These are phyloP conservation scores for Pleurotus eryngii DNA, from an alignment of 768 basidiomycete species.

Conservation along the genomic window DNA sequence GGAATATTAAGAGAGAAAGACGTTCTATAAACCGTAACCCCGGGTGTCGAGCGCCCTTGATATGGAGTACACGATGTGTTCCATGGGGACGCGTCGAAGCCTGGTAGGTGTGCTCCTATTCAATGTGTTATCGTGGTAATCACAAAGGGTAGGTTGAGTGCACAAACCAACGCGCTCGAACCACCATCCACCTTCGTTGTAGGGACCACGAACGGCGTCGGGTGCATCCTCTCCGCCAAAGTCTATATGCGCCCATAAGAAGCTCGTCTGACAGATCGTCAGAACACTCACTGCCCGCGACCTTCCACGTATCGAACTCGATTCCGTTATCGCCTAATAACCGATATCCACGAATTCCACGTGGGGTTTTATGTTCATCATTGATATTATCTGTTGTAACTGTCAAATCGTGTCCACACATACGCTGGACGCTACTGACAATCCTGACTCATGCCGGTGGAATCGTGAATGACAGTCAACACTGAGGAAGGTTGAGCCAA, in stretches of 20 bases:
- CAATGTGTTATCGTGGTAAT: not conserved
- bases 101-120: conserved; percentile 55
- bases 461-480: conserved; percentile 32
- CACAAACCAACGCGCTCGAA: conserved; percentile 45
- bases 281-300: conserved; percentile 35
- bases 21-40: conserved; percentile 64
- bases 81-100: conserved; percentile 56
- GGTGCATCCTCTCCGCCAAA: conserved; percentile 41
- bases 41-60: conserved; percentile 43
- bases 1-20: conserved; percentile 54
- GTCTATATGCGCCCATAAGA: conserved; percentile 15
- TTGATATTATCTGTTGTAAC: conserved; percentile 26
- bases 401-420: not conserved
- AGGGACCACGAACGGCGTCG: conserved; percentile 55
- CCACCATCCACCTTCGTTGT: conserved; percentile 57
- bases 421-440: conserved; percentile 18
- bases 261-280: too few relatives aligned
- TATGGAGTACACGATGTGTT: conserved; percentile 41
- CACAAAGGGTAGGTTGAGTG: not conserved
- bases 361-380: conserved; percentile 51
- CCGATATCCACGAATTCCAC: conserved; percentile 65
- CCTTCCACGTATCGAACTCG: conserved; percentile 33
- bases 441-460: conserved; percentile 34
- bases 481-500: conserved; percentile 14
- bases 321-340: conserved; percentile 33